Base-by-base conservation (phyloP, 202 grass and related monocot genomes). In the Cymbopogon flexuosus region DNA sequence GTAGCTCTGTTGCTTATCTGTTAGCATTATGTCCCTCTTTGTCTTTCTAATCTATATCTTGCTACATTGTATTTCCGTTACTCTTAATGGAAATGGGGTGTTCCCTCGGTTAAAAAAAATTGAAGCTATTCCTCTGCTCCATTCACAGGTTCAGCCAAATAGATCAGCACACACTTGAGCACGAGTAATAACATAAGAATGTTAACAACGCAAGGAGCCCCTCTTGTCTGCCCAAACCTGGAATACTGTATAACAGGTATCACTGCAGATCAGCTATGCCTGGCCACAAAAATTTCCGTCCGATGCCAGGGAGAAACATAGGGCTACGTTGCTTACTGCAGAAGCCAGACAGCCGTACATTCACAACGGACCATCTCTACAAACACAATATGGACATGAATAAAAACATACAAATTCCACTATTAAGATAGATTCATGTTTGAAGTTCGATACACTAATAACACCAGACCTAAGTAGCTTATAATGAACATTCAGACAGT, bases 381-480 rank as follows among this genome's bases (percentile, higher is more conserved):
- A 2, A 62, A 70, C 27, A 0, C 3, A 52, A 63, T 12, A 77
- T 3, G 5, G 0, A 70, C 30, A 29, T 16, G 24, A 54, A 69
- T 18, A 8, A 59, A 80, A 43, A 4, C 40, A 15, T 58, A 27
- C 35, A 39, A 72, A 56, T 22, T 79, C 31, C 16, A 49, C 63
- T 40, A 58, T 29, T 36, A 49, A 12, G 27, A 27, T 27, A 27
- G 27, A 27, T 27, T 70, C 8, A 69, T 62, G 46, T 61, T 54
- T 83, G 52, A 40, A 79, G 27, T 68, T 74, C 5, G 71, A 85
- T 73, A 73, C 65, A 72, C 31, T 46, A 65, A 65, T 35, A n/a
- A n/a, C n/a, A 64, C n/a, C 19, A 76, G 52, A 57, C 46, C 56
- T 77, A 79, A 70, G 69, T 80, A 65, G 34, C 10, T 63, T 68